Base-by-base conservation (phyloP, 805 yeast species). In the Saccharomycopsis sp. region DNA sequence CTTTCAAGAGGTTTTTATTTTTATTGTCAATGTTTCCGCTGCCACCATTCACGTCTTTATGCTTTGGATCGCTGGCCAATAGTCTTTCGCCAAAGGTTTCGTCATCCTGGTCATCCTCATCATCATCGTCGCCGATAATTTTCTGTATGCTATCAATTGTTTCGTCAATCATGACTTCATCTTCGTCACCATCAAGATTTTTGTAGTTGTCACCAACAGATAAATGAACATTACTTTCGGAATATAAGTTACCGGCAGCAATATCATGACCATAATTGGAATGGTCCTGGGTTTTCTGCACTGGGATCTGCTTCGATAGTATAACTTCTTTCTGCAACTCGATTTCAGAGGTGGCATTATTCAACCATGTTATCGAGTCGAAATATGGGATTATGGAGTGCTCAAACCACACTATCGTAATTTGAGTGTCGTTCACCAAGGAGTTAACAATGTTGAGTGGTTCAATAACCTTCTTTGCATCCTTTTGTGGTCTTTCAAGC, bases 191-290 rank as follows among this genome's bases (percentile, higher is more conserved):
- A 24, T 78, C 79, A 52, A 85, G 73, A 67, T 84, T 82, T 62
- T 75, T 76, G 61, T 81, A 73, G 63, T 85, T 84, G 61, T 79
- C 80, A 62, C 94, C 94, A 52, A 82, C 80, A 0, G 84, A 76
- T 3, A 61, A 23, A 53, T 44, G 54, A 1, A 59, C 81, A 63
- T 79, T 78, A 29, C 79, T 79, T 68, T 87, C 92, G 58, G 76
- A 78, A 64, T 86, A 85, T 16, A 73, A 76, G 52, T 75, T 79
- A 1, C 85, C 74, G 3, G 83, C 77, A 3, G 85, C 82, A 2
- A 73, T 62, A 66, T 81, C 83, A 23, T 67, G 66, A 7, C 77
- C 78, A 53, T 64, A 59, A 16, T n/a, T 21, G n/a, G 57, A 15
- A 40, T 56, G 52, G 16, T 29, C 50, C n/a, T 46, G 23, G 20